Evolutionary conservation across 768 basidiomycete genomes (phyloP), one percentile per base, ranked within the genome.

Genomic region (Calocybe gangraenosa): DNA sequence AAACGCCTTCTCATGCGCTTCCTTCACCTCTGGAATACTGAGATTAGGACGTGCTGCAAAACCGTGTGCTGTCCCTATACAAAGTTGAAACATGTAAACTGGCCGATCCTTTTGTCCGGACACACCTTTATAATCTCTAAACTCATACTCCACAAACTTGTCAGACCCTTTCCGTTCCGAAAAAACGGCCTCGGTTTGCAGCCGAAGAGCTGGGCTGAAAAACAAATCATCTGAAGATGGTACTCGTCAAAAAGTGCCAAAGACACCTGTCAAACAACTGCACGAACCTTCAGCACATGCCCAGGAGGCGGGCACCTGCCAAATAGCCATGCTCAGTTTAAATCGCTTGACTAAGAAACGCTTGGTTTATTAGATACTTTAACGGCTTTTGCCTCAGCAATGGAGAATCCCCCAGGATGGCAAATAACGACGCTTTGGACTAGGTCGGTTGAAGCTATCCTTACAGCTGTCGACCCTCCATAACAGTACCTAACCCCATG

Each of bases 1-100:
- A n/a, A 58, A 58, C 1, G 59, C 58, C 33, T 56, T 49, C 46
- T 58, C 58, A 38, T 53, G 52, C 7, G 51, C 57, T 37, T 56
- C 58, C 40, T 57, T 52, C 32, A 60, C 50, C 44, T 58, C 52
- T 14, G 60, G 53, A 35, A 61, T 44, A 25, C 20, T 41, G 9
- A 60, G 38, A 37, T 60, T 54, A 10, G 59, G 60, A 11, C 60
- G 51, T 7, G 55, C 49, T 14, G 54, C 60, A 42, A 62, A 60
- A n/a, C 59, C 56, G 43, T 63, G 58, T 2, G 53, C 47, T 2
- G 60, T 62, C 18, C 59, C 59, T 59, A 20, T 19, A 28, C 25
- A 6, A 7, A 14, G 13, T 7, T 35, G 14, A 35, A 14, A n/a
- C n/a, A n/a, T 14, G 21, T 33, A 37, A 19, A 33, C 42, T 4